Evolutionary conservation across 371 early-diverging fungal species (phyloP), one percentile per base, ranked within the genome.

Genomic region (Mortierella sp.): DNA sequence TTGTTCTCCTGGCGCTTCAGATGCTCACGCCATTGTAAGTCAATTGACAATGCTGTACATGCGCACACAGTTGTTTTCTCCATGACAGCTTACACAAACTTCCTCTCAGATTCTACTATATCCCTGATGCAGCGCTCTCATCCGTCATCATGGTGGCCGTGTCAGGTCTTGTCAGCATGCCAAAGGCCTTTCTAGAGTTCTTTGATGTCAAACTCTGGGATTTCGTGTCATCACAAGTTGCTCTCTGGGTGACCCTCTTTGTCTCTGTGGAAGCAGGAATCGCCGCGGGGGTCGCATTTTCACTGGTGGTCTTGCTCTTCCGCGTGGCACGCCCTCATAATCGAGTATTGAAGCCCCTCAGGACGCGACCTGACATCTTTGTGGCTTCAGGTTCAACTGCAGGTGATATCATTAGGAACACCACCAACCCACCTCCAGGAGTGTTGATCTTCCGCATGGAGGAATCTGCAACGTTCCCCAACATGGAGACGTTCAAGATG

Each of bases 81-180:
- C 7, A 39, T 7, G 14, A 9, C 14, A 9, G 39, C 9, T 39
- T 14, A 39, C 25, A 24, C 27, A 17, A n/a, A n/a, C n/a, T n/a
- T n/a, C n/a, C n/a, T n/a, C n/a, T n/a, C 25, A 90, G 90, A 6
- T 94, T 97, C 74, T 92, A 87, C 80, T 95, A 87, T 63, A 93
- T 97, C 44, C 94, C 96, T 4, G 86, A 86, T 47, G 87, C 96
- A 21, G 81, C 82, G 1, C 83, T 95, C 4, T 83, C 93, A 27
- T 92, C 94, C 0, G 86, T 96, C 37, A 93, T 95, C 45, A 90
- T 95, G 55, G 85, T 82, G 48, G 89, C 91, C 28, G 90, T 91
- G 72, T 90, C 29, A 16, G 41, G 49, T 19, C 64, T 73, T 17
- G 52, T 73, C 51, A 54, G 65, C 19, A 21, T 25, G 5, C 59